Base-by-base conservation (phyloP, 768 basidiomycete species). In the Boletus huronensis region DNA sequence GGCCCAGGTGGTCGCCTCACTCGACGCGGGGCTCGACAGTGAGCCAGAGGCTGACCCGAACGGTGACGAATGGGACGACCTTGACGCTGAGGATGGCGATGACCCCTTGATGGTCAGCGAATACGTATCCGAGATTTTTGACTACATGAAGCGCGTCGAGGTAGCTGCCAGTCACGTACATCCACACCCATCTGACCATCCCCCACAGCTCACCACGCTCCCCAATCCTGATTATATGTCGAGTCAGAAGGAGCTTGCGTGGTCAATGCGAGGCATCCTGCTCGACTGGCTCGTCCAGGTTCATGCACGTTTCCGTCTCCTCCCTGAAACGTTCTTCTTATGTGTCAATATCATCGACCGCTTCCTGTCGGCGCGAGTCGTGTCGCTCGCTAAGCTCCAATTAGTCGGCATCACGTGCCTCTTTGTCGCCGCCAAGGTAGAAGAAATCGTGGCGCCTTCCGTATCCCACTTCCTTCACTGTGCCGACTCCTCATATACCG, bases 21-120 rank as follows among this genome's bases (percentile, higher is more conserved):
- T 80, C 8, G 72, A 80, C 31, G 73, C 68, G 13, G 58, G 62
- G 14, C 59, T 69, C 29, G 74, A 83, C 31, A 75, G 74, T 13
- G 82, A 84, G 57, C 68, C 64, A 3, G 89, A 89, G 65, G 85
- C 82, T 5, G 85, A 87, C 59, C 85, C 84, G 3, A 77, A 87
- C 52, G 78, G 77, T 58, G 60, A 75, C 64, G 75, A 79, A 66
- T 98, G 93, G 95, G 89, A 89, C 29, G 96, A 98, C 65, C 80
- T 98, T 16, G 94, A 98, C 59, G 84, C 83, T 1, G 93, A 95
- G 21, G 95, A 98, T 68, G 83, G 77, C 50, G 93, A 94, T 47
- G 96, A 99, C 66, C 97, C 96, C 14, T 78, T 92, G 56, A 98
- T 98, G 95, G 95, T 97, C 60, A 88, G 87, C 74, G 93, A 98